Base-by-base conservation (phyloP, 2,329 filamentous ascomycete species). In the Diaporthe aspalathi region DNA sequence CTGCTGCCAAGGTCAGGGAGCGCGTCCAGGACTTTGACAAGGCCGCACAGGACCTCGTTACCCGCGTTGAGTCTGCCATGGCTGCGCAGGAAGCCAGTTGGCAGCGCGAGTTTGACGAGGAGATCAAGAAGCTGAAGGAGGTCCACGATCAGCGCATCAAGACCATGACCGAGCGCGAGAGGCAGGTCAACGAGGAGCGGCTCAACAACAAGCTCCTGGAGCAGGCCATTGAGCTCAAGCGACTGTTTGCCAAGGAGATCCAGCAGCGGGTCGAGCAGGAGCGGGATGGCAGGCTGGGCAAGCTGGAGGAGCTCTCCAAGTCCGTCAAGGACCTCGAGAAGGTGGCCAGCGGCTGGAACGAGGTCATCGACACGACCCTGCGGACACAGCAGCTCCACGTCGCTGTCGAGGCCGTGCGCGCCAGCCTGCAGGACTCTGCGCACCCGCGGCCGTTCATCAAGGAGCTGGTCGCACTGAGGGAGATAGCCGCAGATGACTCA, bases 311-410 rank as follows among this genome's bases (percentile, higher is more conserved):
- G 79, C 89, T 99, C 38, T 92, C 92, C 22, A 85, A 89, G 43
- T 92, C 91, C 16, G 93, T 99, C 22, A 86, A 87, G 49, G 93
- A 97, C 77, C 90, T 99, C 16, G 95, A 98, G 84, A 91, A 91
- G 81, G 89, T 99, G 68, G 97, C 95, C 1, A 89, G 90, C 1
- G 92, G 94, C 75, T 98, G 94, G 94, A 97, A 95, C 82, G 90
- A 91, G 50, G 94, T 98, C 47, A 90, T 99, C 27, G 94, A 98
- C 80, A 87, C 89, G 72, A 98, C 96, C 83, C 89, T 98, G 74
- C 92, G 93, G 82, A 98, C 96, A 0, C 96, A 99, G 83, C 95
- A 98, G 83, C 91, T 99, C 35, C 94, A 98, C 79, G 94, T 99
- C 45, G 96, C 96, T 24, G 93, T 98, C 38, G 96, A 99, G 80